Conservation (phyloP, 495 filamentous ascomycete genomes). For the Ramalina peruviana region DNA sequence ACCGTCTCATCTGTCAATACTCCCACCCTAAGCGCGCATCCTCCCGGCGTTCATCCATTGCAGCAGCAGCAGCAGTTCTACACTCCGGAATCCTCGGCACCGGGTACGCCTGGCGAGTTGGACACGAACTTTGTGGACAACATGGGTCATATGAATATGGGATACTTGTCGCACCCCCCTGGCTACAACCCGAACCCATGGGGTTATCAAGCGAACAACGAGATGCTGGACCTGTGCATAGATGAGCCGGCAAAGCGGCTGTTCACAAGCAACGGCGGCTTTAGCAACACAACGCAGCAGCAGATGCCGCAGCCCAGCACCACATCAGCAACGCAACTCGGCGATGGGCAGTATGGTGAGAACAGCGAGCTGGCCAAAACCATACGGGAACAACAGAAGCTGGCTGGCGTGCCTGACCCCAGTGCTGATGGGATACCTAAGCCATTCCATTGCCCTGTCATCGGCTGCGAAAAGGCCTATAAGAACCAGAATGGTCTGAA, state of each 20-base stretch:
- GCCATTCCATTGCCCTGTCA: conserved; percentile 93
- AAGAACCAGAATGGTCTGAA: conserved; percentile 99
- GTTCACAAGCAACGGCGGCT: conserved; percentile 70
- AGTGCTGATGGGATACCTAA: conserved; percentile 62
- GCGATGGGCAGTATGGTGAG: conserved; percentile 56
- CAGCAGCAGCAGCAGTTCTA: conserved; percentile 48
- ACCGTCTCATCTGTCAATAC: conserved; percentile 98
- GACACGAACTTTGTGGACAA: conserved; percentile 44
- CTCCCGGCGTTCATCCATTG: conserved; percentile 32
- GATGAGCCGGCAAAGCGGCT: conserved; percentile 91
- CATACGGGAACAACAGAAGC: conserved; percentile 61
- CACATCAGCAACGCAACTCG: conserved; percentile 33
- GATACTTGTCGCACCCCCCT: conserved; percentile 37
- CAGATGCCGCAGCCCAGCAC: conserved; percentile 50
- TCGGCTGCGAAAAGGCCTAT: conserved; percentile 98
- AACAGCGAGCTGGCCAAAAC: conserved; percentile 59
- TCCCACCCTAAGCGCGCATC: conserved; percentile 62
- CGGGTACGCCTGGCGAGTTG: conserved; percentile 54
- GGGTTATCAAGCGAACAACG: conserved; percentile 31
- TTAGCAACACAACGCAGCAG: conserved; percentile 41
- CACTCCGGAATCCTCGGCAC: conserved; percentile 62
- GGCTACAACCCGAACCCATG: conserved; percentile 33
- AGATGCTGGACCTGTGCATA: conserved; percentile 66
- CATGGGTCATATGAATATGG: conserved; percentile 39
- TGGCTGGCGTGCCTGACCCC: conserved; percentile 47